Evolutionary conservation across 176 grass and related monocot genomes (phyloP).

Genomic region (Triticum dicoccoides): DNA sequence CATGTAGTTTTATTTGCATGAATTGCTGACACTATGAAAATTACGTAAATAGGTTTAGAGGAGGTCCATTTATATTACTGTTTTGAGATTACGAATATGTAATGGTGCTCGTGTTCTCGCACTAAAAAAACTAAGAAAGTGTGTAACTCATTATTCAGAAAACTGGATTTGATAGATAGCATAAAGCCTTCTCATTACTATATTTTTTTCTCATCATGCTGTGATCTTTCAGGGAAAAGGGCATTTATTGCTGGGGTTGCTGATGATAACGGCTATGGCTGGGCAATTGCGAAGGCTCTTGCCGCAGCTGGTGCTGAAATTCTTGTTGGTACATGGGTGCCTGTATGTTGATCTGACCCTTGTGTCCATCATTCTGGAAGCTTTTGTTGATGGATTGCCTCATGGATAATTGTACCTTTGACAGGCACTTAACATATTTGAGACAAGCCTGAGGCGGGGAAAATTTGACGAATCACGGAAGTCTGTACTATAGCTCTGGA

Average conservation of each 20-base stretch:
- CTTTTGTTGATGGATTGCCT: slow-evolving; percentile 11
- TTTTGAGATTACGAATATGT: background rate
- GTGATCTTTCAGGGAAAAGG: slow-evolving; percentile 65
- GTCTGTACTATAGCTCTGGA: background rate
- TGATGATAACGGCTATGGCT: slow-evolving; percentile 99
- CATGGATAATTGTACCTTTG: slow-evolving; percentile 16
- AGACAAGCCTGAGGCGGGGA: slow-evolving; percentile 33
- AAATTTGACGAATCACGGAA: slow-evolving; percentile 32
- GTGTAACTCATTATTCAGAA: background rate
- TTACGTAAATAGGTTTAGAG: background rate
- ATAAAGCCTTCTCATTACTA: background rate
- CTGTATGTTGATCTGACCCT: slow-evolving; percentile 44
- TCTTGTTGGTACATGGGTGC: slow-evolving; percentile 99
- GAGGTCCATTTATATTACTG: background rate
- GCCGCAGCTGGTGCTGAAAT: slow-evolving; percentile 94
- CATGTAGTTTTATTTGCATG: background rate
- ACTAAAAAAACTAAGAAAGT: background rate
- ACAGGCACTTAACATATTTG: slow-evolving; percentile 49
- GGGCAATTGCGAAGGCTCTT: slow-evolving; percentile 97
- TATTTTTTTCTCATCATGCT: slow-evolving; percentile 16
- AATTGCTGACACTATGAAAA: background rate
- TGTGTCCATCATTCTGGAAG: slow-evolving; percentile 18
- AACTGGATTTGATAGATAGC: background rate
- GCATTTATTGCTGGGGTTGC: slow-evolving; percentile 98
- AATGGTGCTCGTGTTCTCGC: background rate